A percentile compares a stretch with the other conserved stretches of the same genome.
Evolutionary conservation across 345 rosid species (phyloP).

Genomic region (Lepidium aucheri): DNA sequence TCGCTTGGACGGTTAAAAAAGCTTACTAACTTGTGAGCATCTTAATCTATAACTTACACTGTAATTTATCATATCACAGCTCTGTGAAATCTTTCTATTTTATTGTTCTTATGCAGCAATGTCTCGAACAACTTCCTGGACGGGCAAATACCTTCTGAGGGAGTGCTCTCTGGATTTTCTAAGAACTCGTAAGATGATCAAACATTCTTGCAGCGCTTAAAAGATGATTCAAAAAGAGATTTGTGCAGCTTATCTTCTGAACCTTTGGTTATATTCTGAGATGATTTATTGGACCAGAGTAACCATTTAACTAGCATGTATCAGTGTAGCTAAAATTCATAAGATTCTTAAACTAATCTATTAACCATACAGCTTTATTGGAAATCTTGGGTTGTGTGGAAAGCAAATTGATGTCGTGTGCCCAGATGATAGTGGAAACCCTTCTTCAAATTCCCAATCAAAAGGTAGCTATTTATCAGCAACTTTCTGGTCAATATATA

Average conservation of each 20-base stretch:
- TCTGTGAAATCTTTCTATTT: not conserved
- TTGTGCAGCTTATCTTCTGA: not conserved
- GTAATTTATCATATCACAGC: not conserved
- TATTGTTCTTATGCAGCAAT: constrained; percentile 45
- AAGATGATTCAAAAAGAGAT: not conserved
- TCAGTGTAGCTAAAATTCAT: not conserved
- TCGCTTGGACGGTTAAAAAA: constrained; percentile 63
- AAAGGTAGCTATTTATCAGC: constrained; percentile 16
- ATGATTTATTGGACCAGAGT: not conserved
- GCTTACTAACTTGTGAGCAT: constrained; percentile 30
- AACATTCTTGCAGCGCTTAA: not conserved
- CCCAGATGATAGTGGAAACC: constrained; percentile 45
- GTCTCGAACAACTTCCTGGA: constrained; percentile 78
- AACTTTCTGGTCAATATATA: not conserved
- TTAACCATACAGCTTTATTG: constrained; percentile 50
- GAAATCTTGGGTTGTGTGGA: constrained; percentile 83
- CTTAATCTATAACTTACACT: constrained; percentile 6
- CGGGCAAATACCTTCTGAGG: constrained; percentile 76
- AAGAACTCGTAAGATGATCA: constrained; percentile 60
- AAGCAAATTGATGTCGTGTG: constrained; percentile 57
- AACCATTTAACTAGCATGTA: not conserved
- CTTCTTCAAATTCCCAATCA: constrained; percentile 33
- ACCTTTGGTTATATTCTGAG: not conserved
- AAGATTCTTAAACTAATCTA: constrained; percentile 1
- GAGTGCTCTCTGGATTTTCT: constrained; percentile 48